These are phyloP conservation scores for Tylopilus sp. DNA, from an alignment of 1,284 basidiomycete species.

Conservation along the genomic window DNA sequence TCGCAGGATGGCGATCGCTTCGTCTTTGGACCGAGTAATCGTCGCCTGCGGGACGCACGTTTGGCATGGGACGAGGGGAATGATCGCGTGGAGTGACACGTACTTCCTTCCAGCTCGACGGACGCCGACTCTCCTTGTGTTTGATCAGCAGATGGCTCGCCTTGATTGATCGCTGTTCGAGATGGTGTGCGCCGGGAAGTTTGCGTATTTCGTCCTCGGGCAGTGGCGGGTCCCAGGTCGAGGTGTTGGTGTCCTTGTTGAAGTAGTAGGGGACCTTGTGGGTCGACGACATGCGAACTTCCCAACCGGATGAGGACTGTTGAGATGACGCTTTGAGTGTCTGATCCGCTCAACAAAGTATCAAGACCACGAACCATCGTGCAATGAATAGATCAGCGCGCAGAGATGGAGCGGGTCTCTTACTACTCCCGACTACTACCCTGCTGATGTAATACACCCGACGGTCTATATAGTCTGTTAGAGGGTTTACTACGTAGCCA, in stretches of 20 bases:
- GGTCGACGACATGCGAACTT: constrained; percentile 81
- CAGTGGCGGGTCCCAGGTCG: constrained; percentile 85
- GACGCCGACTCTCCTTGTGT: constrained; percentile 82
- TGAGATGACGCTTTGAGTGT: constrained; percentile 10
- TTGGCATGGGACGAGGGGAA: background rate
- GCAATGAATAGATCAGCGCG: constrained; percentile 11
- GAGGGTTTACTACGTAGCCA: no score
- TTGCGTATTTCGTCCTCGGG: constrained; percentile 56
- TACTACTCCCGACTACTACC: background rate
- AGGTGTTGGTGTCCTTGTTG: constrained; percentile 68
- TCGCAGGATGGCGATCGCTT: constrained; percentile 78
- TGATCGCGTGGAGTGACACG: constrained; percentile 29
- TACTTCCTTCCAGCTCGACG: constrained; percentile 91
- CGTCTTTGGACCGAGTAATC: constrained; percentile 88
- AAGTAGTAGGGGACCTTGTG: constrained; percentile 86
- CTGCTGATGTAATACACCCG: constrained; percentile 21
- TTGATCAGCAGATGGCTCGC: constrained; percentile 96
- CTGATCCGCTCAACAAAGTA: background rate
- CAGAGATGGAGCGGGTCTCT: constrained; percentile 1
- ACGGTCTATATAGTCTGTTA: constrained; percentile 16
- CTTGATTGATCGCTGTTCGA: constrained; percentile 53
- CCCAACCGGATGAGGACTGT: constrained; percentile 50
- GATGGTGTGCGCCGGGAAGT: constrained; percentile 64
- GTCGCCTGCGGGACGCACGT: constrained; percentile 45
- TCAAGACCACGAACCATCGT: constrained; percentile 22